These are phyloP conservation scores for Candida methanosorbosa DNA, from an alignment of 805 yeast species.

Conservation along the genomic window DNA sequence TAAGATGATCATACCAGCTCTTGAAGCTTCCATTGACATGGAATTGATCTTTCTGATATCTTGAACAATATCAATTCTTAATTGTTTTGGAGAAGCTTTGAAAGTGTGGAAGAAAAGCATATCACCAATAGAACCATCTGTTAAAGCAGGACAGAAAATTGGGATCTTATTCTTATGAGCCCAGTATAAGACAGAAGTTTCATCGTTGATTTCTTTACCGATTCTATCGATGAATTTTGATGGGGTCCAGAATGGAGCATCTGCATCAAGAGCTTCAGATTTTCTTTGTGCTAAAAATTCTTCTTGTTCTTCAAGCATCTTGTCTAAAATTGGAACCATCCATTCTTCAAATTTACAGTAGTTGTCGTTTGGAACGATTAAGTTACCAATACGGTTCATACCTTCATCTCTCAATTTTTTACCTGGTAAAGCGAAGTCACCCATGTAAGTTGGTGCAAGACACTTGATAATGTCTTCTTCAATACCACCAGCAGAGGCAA, in stretches of 20 bases:
- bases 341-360: conserved; percentile 97
- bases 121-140: conserved; percentile 98
- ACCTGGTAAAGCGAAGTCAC: conserved; percentile 83
- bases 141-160: conserved; percentile 92
- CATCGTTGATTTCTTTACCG: conserved; percentile 94
- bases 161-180: conserved; percentile 96
- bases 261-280: conserved; percentile 51
- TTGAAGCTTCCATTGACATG: conserved; percentile 88
- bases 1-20: conserved; percentile 91
- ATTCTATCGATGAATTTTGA: conserved; percentile 84
- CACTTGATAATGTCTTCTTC: conserved; percentile 97
- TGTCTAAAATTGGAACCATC: conserved; percentile 92
- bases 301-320: conserved; percentile 83
- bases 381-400: conserved; percentile 94
- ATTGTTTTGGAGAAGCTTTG: conserved; percentile 83
- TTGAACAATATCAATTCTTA: conserved; percentile 86
- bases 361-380: conserved; percentile 95
- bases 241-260: conserved; percentile 85
- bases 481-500: conserved; percentile 96
- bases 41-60: conserved; percentile 90
- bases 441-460: conserved; percentile 91
- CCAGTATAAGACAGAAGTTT: conserved; percentile 92
- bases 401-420: conserved; percentile 83
- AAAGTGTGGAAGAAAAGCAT: conserved; percentile 98
- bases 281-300: conserved; percentile 48